A percentile compares a stretch with the other conserved stretches of the same genome.
Evolutionary conservation across 805 yeast species (phyloP).

Genomic region (Candida insectorum): DNA sequence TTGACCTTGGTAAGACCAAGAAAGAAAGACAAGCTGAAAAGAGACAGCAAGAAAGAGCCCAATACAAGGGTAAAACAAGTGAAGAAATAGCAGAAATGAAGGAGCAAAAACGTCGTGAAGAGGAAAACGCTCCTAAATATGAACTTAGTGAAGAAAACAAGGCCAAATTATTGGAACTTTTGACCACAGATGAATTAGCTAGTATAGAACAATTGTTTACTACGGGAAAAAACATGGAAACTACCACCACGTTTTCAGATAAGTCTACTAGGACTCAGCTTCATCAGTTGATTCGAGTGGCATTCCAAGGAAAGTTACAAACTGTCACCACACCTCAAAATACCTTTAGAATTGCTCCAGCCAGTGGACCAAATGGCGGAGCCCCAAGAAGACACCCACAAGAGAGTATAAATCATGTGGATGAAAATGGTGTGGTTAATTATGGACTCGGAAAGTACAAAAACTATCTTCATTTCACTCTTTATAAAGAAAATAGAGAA

Average conservation of each 20-base stretch:
- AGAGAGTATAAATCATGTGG: slow-evolving; percentile 37
- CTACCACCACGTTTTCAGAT: slow-evolving; percentile 55
- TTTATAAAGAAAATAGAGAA: slow-evolving; percentile 93
- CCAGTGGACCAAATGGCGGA: slow-evolving; percentile 30
- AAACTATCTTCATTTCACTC: slow-evolving; percentile 67
- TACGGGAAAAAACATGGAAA: slow-evolving; percentile 56
- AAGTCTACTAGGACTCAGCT: slow-evolving; percentile 73
- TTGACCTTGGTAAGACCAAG: slow-evolving; percentile 43
- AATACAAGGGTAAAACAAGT: slow-evolving; percentile 26
- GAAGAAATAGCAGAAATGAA: slow-evolving; percentile 31
- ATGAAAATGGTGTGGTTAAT: slow-evolving; percentile 52
- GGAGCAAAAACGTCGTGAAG: slow-evolving; percentile 10
- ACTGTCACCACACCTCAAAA: slow-evolving; percentile 71
- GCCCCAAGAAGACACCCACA: slow-evolving; percentile 38
- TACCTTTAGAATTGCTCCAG: slow-evolving; percentile 59
- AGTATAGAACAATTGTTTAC: slow-evolving; percentile 53
- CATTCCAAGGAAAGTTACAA: slow-evolving; percentile 73
- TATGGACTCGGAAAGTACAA: slow-evolving; percentile 74
- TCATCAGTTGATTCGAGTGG: slow-evolving; percentile 72
- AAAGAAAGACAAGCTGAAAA: slow-evolving; percentile 47
- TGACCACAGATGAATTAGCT: slow-evolving; percentile 61
- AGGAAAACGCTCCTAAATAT: slow-evolving; percentile 33
- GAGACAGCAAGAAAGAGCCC: slow-evolving; percentile 35
- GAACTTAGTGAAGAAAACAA: slow-evolving; percentile 46
- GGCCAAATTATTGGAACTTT: slow-evolving; percentile 43